Evolutionary conservation across 106 monocot genomes (phyloP).

Genomic region (Gastrodia elata): DNA sequence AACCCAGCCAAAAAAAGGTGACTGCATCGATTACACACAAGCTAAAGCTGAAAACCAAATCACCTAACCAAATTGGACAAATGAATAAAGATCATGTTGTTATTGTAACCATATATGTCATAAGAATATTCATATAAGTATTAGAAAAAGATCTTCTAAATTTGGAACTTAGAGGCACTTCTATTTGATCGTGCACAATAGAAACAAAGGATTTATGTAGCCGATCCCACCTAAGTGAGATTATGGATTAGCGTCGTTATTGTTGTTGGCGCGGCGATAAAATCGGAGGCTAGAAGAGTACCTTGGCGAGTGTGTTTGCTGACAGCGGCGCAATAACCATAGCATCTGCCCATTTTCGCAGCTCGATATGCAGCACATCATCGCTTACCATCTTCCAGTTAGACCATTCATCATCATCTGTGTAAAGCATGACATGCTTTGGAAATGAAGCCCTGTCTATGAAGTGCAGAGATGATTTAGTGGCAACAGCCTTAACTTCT

Average conservation of each 20-base stretch:
- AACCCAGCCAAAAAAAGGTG: too few species aligned
- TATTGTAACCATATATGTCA: too few species aligned
- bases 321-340: constrained; percentile 89
- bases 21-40: too few species aligned
- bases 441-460: constrained; percentile 56
- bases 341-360: constrained; percentile 86
- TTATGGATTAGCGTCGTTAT: too few species aligned
- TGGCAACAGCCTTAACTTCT: constrained; percentile 82
- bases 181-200: neutral
- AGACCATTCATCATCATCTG: constrained; percentile 87
- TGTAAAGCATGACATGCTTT: constrained; percentile 53
- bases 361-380: constrained; percentile 77
- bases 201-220: too few species aligned
- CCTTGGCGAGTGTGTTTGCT: constrained; percentile 94
- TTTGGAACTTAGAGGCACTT: too few species aligned
- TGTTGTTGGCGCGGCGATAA: neutral
- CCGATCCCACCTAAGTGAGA: too few species aligned
- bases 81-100: too few species aligned
- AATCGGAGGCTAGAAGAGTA: constrained; percentile 3
- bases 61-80: too few species aligned
- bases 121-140: too few species aligned
- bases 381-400: constrained; percentile 85
- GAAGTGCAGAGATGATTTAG: constrained; percentile 76
- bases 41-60: too few species aligned
- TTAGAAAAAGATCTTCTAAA: too few species aligned